Conservation (phyloP, 108 stramenopile species). For the Schizochytrium sp. region DNA sequence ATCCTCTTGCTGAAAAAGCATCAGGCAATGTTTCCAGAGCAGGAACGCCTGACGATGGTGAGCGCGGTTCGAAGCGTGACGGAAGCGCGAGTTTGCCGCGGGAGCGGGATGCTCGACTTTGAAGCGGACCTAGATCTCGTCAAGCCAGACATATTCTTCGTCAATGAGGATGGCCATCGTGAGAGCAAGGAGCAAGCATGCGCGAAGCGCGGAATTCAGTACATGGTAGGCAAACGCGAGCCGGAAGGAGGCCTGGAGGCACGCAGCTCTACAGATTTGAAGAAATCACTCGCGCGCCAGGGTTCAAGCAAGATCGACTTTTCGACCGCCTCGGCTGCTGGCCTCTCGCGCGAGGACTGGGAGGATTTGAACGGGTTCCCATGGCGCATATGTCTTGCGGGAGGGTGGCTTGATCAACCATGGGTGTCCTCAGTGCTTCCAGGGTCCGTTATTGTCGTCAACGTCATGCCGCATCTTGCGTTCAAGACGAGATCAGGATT, state of each 20-base stretch:
- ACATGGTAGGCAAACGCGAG: not conserved
- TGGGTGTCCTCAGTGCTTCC: not conserved
- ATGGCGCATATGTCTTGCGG: not conserved
- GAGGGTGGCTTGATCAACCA: not conserved
- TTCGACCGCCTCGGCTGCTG: not conserved
- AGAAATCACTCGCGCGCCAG: not conserved
- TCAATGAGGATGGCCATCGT: not conserved
- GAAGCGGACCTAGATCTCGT: not conserved
- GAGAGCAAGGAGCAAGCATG: not conserved
- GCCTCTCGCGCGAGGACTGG: not conserved
- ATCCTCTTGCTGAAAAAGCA: not conserved
- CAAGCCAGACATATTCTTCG: not conserved
- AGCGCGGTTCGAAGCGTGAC: not conserved
- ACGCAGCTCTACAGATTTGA: not conserved
- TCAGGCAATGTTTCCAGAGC: not conserved
- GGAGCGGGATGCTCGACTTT: not conserved
- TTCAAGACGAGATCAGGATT: not conserved
- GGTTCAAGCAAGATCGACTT: not conserved
- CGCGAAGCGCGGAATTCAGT: not conserved
- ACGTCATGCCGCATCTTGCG: not conserved
- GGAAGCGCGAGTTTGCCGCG: not conserved
- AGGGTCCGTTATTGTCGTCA: slow-evolving; percentile 11
- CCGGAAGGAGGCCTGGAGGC: not conserved
- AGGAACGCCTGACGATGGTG: not conserved
- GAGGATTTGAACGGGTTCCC: not conserved